phyloP scores from a whole-genome alignment of 257 asterid genomes.

The Nicotiana otophora region DNA sequence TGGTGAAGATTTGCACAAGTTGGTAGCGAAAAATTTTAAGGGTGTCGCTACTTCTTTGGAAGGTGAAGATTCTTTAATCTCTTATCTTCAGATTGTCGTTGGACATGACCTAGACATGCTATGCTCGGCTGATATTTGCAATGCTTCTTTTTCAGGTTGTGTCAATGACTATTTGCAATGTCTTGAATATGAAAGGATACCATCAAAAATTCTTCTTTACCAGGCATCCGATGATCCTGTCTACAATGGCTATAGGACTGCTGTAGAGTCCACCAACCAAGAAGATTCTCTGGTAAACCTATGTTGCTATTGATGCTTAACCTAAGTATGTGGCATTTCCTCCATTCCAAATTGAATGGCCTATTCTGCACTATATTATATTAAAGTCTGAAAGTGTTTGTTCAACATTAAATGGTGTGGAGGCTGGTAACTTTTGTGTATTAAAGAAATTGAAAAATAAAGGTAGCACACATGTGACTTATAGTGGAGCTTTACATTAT shows the following conservation, averaged over 20 bases:
- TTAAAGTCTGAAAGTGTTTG: neutral
- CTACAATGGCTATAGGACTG: conserved; percentile 84
- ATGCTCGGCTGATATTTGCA: conserved; percentile 9
- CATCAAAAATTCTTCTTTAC: conserved; percentile 74
- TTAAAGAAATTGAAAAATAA: neutral
- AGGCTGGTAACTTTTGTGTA: neutral
- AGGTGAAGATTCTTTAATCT: conserved; percentile 32
- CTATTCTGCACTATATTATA: neutral
- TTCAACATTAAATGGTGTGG: neutral
- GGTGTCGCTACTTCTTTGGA: conserved; percentile 80
- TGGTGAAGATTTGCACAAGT: conserved; percentile 89
- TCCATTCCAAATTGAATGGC: neutral
- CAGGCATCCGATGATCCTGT: conserved; percentile 91
- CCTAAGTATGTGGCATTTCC: neutral
- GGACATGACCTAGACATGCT: neutral
- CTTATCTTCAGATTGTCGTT: neutral
- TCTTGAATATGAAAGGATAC: conserved; percentile 66
- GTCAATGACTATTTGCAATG: conserved; percentile 62
- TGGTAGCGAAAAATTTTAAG: conserved; percentile 69
- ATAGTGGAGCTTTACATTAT: neutral
- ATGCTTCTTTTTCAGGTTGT: conserved; percentile 47
- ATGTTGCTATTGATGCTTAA: neutral
- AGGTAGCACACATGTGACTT: neutral
- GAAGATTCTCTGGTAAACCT: conserved; percentile 74
- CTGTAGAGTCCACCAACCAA: conserved; percentile 84